These are phyloP conservation scores for Colletotrichum viniferum DNA, from an alignment of 2,329 filamentous ascomycete genomes.

Conservation along the genomic window DNA sequence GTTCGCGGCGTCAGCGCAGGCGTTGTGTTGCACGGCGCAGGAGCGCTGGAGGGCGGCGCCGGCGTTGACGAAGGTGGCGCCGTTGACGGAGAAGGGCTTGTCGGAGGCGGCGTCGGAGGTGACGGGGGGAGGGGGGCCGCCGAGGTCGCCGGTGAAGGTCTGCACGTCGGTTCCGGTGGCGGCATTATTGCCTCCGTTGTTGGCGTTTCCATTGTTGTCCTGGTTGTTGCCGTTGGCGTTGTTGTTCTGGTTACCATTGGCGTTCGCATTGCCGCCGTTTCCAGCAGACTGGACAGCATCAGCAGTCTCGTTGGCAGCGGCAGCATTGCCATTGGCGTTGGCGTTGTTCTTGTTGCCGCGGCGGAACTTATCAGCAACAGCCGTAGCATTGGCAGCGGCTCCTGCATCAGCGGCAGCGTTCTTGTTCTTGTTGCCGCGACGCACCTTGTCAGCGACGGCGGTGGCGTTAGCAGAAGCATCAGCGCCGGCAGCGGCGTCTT, in stretches of 20 bases:
- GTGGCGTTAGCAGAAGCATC: not conserved
- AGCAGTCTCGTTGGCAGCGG: not conserved
- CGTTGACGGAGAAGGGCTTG: slow-evolving; percentile 57
- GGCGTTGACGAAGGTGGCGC: slow-evolving; percentile 56
- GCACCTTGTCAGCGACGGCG: not conserved
- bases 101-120: slow-evolving; percentile 33
- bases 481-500: not conserved
- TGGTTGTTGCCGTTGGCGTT: slow-evolving; percentile 37
- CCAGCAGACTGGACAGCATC: not conserved
- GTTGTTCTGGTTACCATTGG: slow-evolving; percentile 35
- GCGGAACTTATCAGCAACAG: not conserved
- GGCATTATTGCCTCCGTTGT: slow-evolving; percentile 1
- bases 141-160: slow-evolving; percentile 47
- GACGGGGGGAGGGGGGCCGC: slow-evolving; percentile 47
- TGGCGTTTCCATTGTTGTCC: slow-evolving; percentile 20
- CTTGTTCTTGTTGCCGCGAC: not conserved
- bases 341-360: not conserved
- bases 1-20: slow-evolving; percentile 55
- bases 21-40: slow-evolving; percentile 56
- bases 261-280: not conserved
- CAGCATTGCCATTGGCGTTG: not conserved
- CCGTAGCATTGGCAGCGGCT: not conserved
- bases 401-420: not conserved
- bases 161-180: slow-evolving; percentile 41
- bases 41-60: slow-evolving; percentile 53